Percentiles rank a stretch among this genome's conserved stretches.
Evolutionary conservation across 345 rosid species (phyloP).

Genomic region (Aquilaria malaccensis): DNA sequence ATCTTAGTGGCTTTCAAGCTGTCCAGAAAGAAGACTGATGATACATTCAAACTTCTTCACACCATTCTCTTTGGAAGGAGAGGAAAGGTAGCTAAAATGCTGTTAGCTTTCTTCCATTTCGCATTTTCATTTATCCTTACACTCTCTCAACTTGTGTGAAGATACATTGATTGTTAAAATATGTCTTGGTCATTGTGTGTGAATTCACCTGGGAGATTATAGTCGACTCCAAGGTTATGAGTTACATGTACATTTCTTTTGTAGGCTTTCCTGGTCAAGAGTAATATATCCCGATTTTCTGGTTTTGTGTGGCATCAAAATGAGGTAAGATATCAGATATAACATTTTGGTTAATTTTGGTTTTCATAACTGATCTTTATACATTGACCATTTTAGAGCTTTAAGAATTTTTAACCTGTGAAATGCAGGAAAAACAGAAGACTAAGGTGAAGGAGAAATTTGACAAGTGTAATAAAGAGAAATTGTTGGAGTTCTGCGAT

Average conservation of each 20-base stretch:
- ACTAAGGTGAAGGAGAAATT: slow-evolving; percentile 67
- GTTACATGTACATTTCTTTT: slow-evolving; percentile 24
- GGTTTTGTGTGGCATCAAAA: slow-evolving; percentile 89
- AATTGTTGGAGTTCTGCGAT: slow-evolving; percentile 75
- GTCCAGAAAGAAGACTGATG: slow-evolving; percentile 72
- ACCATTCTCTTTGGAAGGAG: slow-evolving; percentile 71
- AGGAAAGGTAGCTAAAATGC: slow-evolving; percentile 52
- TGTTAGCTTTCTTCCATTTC: neutral
- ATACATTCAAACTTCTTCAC: slow-evolving; percentile 68
- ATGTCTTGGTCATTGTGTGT: neutral
- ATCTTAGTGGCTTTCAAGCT: slow-evolving; percentile 74
- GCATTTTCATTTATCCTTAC: neutral
- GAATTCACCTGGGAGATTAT: neutral
- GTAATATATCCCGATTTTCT: slow-evolving; percentile 75
- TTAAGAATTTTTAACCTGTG: neutral
- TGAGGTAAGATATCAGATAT: slow-evolving; percentile 42
- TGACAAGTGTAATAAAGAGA: slow-evolving; percentile 85
- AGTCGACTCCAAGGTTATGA: slow-evolving; percentile 3
- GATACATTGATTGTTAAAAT: neutral
- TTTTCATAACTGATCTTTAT: neutral
- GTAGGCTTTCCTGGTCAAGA: slow-evolving; percentile 86
- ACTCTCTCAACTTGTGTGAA: slow-evolving; percentile 4
- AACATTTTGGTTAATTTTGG: neutral
- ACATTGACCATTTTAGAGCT: neutral
- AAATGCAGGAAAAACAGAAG: slow-evolving; percentile 74